Evolutionary conservation across 352 stramenopile genomes (phyloP), one percentile per base, ranked within the genome.

Genomic region (Phytophthora pisi): DNA sequence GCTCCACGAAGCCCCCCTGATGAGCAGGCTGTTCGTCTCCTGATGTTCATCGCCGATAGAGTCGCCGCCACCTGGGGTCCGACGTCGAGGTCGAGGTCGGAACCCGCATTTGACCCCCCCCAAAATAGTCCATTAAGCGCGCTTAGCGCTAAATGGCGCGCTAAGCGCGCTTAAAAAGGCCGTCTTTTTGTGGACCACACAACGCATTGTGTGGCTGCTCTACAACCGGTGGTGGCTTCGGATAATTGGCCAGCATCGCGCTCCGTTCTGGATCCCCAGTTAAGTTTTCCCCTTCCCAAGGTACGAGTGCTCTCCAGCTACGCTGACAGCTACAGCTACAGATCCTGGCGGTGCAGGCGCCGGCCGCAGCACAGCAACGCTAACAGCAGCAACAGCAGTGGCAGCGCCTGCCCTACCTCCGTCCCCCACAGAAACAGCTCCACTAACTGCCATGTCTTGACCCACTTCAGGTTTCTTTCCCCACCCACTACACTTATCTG

Each of bases 201-300:
- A 31, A 31, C 28, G 9, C 28, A 31, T 61, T 76, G 57, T 69
- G 53, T 72, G 57, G 64, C 57, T 61, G 31, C n/a, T 51, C 58
- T 46, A 54, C 53, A 51, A 42, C 34, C 34, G 40, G 51, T 47
- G 47, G 28, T 8, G 11, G 36, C 36, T 42, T 18, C 45, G 31
- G 30, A 65, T 69, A 64, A 66, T 76, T 76, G 68, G 57, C 57
- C 49, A 60, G 59, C 51, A 59, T 60, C 59, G 58, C 66, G 54
- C 40, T 66, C 56, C 23, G 47, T 63, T 74, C 71, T 65, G 55
- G 66, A 74, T 74, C 68, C 24, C 66, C 70, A 77, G 66, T 77
- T 75, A 67, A 75, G 74, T 74, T 77, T 78, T 54, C 66, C 67
- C 70, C 61, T 75, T 73, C 64, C 51, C 62, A 77, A 82, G 72